phyloP scores from a whole-genome alignment of 1,139 yeast species.

The Kodamaea sp. region DNA sequence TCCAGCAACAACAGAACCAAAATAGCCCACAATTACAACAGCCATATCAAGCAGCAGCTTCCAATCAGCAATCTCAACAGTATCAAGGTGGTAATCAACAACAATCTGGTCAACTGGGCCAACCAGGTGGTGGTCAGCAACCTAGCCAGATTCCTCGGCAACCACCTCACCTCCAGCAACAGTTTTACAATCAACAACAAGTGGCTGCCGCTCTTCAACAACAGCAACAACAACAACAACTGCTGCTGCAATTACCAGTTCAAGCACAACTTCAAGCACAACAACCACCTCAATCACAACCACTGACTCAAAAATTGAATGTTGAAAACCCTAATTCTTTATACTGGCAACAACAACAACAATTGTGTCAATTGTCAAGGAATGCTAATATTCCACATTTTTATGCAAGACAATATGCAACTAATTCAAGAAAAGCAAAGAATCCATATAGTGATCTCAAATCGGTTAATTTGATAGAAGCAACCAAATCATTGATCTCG shows the following conservation, averaged over 20 bases:
- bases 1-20: constrained; percentile 26
- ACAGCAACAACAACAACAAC: constrained; percentile 18
- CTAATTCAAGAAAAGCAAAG: constrained; percentile 60
- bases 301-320: constrained; percentile 23
- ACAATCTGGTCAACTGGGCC: neutral
- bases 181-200: constrained; percentile 19
- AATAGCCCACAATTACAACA: constrained; percentile 15
- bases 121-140: constrained; percentile 1
- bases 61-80: constrained; percentile 5
- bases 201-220: constrained; percentile 14
- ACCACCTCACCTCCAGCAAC: constrained; percentile 20
- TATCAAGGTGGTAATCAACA: neutral
- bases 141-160: constrained; percentile 14
- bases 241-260: constrained; percentile 21
- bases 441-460: constrained; percentile 44
- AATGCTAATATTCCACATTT: constrained; percentile 73
- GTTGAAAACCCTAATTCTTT: constrained; percentile 50
- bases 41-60: constrained; percentile 8
- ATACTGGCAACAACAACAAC: constrained; percentile 87
- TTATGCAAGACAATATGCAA: constrained; percentile 91
- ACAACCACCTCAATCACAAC: constrained; percentile 8
- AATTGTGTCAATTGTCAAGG: constrained; percentile 75
- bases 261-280: constrained; percentile 5
- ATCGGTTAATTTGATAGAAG: constrained; percentile 49
- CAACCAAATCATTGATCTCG: constrained; percentile 49